Base-by-base conservation (phyloP, 73 alveolate genomes). In the Paramecium tetraurelia region DNA sequence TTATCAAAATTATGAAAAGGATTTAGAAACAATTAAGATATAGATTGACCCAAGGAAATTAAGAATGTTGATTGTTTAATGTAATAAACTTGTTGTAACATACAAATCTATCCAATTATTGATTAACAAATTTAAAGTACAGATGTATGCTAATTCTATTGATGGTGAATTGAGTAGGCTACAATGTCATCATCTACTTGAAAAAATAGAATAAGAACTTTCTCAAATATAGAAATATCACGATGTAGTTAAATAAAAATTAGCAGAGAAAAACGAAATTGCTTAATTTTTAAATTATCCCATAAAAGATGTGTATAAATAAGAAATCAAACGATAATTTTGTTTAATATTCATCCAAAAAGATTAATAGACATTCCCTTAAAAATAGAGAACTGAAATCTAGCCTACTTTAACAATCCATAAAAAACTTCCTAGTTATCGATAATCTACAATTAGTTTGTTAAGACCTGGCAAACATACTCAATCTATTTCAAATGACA, bases 101-200 rank as follows among this genome's bases (percentile, higher is more conserved):
- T 22, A 63, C 29, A 63, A 63, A 63, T 12, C 84, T 63, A 10
- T 63, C 31, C 29, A 63, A 63, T 63, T 63, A n/a, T 63, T 63
- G 48, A 63, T 63, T 33, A 63, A 63, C 27, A 63, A 63, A 63
- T 63, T 63, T 63, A 63, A 63, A 63, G 84, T 63, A 22, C 84
- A 63, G 24, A 63, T 63, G 0, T 63, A 63, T 63, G 84, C 84
- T 63, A 63, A 27, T 31, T 63, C 84, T 27, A 22, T 33, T 14
- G 84, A 63, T 63, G 84, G 48, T 10, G 84, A 63, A 63, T 33
- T 63, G 12, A 63, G 46, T 27, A 63, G 84, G 11, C 24, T 63
- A 63, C 50, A 63, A 24, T 63, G 84, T 63, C 24, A 63, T 27
- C 44, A 63, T 63, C 16, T 63, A 31, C 27, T 63, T 12, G 84